These are phyloP conservation scores for Dalbergia oliveri DNA, from an alignment of 306 rosid species.

Conservation along the genomic window DNA sequence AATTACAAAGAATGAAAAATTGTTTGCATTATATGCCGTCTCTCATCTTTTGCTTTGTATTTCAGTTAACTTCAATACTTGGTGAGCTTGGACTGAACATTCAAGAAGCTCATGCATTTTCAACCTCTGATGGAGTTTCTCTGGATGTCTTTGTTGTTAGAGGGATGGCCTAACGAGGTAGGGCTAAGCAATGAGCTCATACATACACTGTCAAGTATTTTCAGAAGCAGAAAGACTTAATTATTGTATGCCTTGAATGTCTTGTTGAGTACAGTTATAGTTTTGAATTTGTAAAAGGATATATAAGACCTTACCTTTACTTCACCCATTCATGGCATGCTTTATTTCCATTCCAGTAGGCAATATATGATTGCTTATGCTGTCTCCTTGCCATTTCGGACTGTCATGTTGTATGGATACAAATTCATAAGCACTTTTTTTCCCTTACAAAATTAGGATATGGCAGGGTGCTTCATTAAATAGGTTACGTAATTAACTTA, in stretches of 20 bases:
- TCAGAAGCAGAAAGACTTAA: slow-evolving; percentile 35
- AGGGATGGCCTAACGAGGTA: slow-evolving; percentile 96
- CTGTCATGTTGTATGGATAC: slow-evolving; percentile 6
- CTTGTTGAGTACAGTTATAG: slow-evolving; percentile 22
- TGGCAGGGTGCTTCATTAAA: not conserved
- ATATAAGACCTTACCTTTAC: slow-evolving; percentile 2
- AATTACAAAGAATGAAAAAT: slow-evolving; percentile 22
- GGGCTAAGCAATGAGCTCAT: slow-evolving; percentile 42
- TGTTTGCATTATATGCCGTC: slow-evolving; percentile 29
- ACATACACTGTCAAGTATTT: slow-evolving; percentile 30
- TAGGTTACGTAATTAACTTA: slow-evolving; percentile 23
- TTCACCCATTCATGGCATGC: slow-evolving; percentile 21
- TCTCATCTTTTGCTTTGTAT: slow-evolving; percentile 50
- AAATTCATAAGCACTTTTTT: not conserved
- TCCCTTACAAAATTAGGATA: slow-evolving; percentile 3
- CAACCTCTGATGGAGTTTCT: slow-evolving; percentile 94
- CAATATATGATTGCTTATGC: slow-evolving; percentile 30
- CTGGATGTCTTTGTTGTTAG: slow-evolving; percentile 98
- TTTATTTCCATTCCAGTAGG: slow-evolving; percentile 34
- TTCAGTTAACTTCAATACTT: slow-evolving; percentile 88
- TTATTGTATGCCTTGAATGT: slow-evolving; percentile 28
- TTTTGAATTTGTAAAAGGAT: slow-evolving; percentile 32
- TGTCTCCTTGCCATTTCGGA: slow-evolving; percentile 14
- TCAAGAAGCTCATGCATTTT: slow-evolving; percentile 99
- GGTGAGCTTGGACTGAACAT: slow-evolving; percentile 98